phyloP scores from a whole-genome alignment of 164 flowering plant species.

The Piper longum region DNA sequence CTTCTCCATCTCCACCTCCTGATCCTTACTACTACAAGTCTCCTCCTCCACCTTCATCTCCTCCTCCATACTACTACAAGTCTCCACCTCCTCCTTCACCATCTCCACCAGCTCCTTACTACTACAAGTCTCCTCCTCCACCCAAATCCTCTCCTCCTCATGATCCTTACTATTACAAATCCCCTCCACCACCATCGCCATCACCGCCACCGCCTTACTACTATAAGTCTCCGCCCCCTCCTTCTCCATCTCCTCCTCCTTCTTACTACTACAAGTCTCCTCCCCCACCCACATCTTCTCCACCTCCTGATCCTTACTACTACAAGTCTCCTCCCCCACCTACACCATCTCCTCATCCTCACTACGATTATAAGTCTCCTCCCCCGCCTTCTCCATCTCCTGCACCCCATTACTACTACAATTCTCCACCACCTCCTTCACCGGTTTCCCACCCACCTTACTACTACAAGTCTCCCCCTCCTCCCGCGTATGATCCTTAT shows the following conservation, averaged over 20 bases:
- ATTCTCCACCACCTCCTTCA: slow-evolving; percentile 17
- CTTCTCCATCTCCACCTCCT: slow-evolving; percentile 8
- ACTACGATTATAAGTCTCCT: slow-evolving; percentile 16
- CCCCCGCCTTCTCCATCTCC: slow-evolving; percentile 15
- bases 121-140: slow-evolving; percentile 31
- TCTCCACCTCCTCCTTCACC: slow-evolving; percentile 35
- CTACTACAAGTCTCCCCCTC: slow-evolving; percentile 33
- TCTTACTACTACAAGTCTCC: slow-evolving; percentile 6
- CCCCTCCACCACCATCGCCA: slow-evolving; percentile 21
- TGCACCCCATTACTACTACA: slow-evolving; percentile 14
- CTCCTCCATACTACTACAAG: slow-evolving; percentile 28
- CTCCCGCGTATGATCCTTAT: slow-evolving; percentile 11
- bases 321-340: slow-evolving; percentile 19
- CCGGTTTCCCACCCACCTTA: slow-evolving; percentile 20
- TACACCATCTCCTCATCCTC: slow-evolving; percentile 9
- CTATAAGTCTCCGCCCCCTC: slow-evolving; percentile 27
- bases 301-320: slow-evolving; percentile 13
- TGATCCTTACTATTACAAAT: slow-evolving; percentile 24
- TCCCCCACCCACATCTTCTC: slow-evolving; percentile 14
- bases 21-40: slow-evolving; percentile 17
- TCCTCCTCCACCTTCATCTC: slow-evolving; percentile 23
- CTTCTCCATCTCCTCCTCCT: slow-evolving; percentile 14
- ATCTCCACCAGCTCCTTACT: slow-evolving; percentile 26
- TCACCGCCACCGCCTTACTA: slow-evolving; percentile 24
- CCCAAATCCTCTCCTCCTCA: slow-evolving; percentile 22